Conservation (phyloP, 495 filamentous ascomycete species). For the Podospora fimiseda region DNA sequence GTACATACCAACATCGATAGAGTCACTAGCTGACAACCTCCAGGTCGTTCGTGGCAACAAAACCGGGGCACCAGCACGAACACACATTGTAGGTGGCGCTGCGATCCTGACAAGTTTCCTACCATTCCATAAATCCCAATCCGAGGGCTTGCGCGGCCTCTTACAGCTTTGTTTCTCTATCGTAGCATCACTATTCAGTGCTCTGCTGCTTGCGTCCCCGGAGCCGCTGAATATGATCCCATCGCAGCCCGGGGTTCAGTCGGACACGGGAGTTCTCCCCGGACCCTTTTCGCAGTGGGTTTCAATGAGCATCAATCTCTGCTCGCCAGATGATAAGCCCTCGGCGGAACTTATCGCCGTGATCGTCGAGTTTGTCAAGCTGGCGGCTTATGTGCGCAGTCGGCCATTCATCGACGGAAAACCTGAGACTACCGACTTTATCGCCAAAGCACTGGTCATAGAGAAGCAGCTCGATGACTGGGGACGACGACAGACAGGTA, state of each 20-base stretch:
- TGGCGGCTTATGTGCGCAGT: conserved; percentile 24
- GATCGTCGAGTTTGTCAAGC: conserved; percentile 28
- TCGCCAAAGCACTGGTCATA: conserved; percentile 27
- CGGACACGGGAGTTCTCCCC: conserved; percentile 29
- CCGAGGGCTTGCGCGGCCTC: conserved; percentile 29
- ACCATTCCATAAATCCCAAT: conserved; percentile 20
- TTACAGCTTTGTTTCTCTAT: conserved; percentile 41
- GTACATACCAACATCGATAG: no score
- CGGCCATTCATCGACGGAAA: conserved; percentile 28
- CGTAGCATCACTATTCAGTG: conserved; percentile 23
- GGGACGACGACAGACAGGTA: conserved; percentile 24
- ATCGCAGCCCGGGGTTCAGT: conserved; percentile 18
- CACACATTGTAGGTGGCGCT: conserved; percentile 41
- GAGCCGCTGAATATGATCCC: conserved; percentile 17
- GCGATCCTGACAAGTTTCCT: conserved; percentile 34
- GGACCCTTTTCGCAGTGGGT: conserved; percentile 33
- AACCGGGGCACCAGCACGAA: conserved; percentile 26
- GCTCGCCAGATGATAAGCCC: conserved; percentile 19
- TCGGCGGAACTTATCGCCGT: conserved; percentile 28
- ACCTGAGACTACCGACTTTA: conserved; percentile 21
- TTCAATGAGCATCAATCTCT: conserved; percentile 21
- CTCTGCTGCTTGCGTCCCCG: conserved; percentile 13
- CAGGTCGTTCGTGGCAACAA: conserved; percentile 21
- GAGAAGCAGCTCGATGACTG: conserved; percentile 30
- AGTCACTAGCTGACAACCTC: no score